Conservation (phyloP, 352 stramenopile genomes). For the Globisporangium lucens region DNA sequence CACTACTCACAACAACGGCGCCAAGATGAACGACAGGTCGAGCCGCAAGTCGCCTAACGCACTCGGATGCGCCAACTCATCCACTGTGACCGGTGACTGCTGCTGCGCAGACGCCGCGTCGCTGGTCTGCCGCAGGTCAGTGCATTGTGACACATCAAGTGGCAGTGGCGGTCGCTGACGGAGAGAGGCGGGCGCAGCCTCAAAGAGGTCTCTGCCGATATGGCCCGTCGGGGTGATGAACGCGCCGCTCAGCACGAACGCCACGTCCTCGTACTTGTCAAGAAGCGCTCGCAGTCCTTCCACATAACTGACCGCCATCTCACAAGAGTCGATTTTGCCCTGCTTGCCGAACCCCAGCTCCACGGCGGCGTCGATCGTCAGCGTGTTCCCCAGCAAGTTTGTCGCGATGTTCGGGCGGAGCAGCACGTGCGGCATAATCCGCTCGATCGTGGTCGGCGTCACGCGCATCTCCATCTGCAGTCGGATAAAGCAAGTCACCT, state of each 20-base stretch:
- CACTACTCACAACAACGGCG: background rate
- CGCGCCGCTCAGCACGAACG: constrained; percentile 18
- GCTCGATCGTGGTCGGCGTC: constrained; percentile 19
- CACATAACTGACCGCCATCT: constrained; percentile 15
- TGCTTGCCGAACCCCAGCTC: background rate
- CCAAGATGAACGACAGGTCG: background rate
- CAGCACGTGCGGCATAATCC: constrained; percentile 4
- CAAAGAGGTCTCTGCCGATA: constrained; percentile 8
- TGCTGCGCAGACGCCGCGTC: background rate
- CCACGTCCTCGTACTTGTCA: constrained; percentile 17
- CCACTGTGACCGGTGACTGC: background rate
- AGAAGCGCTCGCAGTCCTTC: constrained; percentile 19
- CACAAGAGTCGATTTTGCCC: constrained; percentile 3
- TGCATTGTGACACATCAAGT: background rate
- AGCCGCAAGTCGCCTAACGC: background rate
- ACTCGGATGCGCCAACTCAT: background rate
- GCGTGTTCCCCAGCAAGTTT: background rate
- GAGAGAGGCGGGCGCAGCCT: background rate
- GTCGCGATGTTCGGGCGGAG: constrained; percentile 6
- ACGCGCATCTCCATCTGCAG: constrained; percentile 14
- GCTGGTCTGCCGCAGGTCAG: background rate
- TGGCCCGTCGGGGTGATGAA: constrained; percentile 19
- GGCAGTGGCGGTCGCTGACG: background rate
- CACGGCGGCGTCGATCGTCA: background rate
- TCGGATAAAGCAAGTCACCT: constrained; percentile 7